These are phyloP conservation scores for Chrysoporthe cubensis DNA, from an alignment of 2,329 filamentous ascomycete species.

Conservation along the genomic window DNA sequence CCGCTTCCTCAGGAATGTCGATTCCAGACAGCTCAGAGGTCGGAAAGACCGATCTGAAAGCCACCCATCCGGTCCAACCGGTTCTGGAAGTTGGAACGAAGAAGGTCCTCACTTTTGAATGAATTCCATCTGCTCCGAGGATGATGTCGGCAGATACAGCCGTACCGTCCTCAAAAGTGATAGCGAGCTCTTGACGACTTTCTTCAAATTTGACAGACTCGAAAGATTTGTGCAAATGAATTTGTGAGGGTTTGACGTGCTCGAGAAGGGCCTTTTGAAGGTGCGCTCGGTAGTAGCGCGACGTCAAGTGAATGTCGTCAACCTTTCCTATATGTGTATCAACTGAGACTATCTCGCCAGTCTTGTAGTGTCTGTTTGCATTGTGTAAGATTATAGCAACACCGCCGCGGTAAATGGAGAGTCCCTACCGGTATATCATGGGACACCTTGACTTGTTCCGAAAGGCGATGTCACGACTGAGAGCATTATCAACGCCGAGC, in stretches of 20 bases:
- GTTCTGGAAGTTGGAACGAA: conserved; percentile 47
- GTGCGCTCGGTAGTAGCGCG: conserved; percentile 53
- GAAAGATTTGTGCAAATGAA: conserved; percentile 50
- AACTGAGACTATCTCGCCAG: conserved; percentile 48
- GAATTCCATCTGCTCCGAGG: conserved; percentile 58
- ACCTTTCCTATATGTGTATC: conserved; percentile 46
- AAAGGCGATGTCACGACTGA: conserved; percentile 45
- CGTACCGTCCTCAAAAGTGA: conserved; percentile 54
- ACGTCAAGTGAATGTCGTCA: conserved; percentile 44
- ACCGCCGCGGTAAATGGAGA: background rate
- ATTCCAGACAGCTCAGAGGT: conserved; percentile 44
- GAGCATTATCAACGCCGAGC: conserved; percentile 51
- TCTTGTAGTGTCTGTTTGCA: conserved; percentile 43
- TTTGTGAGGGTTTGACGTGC: conserved; percentile 45
- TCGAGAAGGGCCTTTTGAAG: conserved; percentile 52
- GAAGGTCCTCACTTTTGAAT: conserved; percentile 49
- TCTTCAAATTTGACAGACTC: conserved; percentile 39
- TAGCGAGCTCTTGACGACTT: conserved; percentile 32
- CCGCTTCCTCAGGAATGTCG: conserved; percentile 46
- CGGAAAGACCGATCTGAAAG: conserved; percentile 50
- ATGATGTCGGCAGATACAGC: conserved; percentile 49
- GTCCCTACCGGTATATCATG: conserved; percentile 48
- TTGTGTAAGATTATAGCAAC: background rate
- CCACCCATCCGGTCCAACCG: conserved; percentile 48
- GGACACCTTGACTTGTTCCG: conserved; percentile 46